phyloP scores from a whole-genome alignment of 2,329 filamentous ascomycete species.

The Neonectria magnoliae region DNA sequence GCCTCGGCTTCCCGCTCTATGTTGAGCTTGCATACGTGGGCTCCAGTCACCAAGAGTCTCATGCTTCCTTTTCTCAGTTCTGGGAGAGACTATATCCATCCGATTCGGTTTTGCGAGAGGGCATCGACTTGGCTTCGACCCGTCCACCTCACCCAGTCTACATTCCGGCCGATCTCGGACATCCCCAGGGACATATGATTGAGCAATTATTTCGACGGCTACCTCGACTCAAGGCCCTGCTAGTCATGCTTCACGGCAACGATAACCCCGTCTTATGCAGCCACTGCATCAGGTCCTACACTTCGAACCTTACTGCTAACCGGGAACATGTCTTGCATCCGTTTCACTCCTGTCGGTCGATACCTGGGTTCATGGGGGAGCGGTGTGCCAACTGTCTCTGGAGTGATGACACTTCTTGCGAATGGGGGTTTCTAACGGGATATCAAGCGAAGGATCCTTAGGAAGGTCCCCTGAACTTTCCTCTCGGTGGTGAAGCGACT shows the following conservation, averaged over 20 bases:
- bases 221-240: neutral
- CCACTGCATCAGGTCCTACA: neutral
- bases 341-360: neutral
- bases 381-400: constrained; percentile 7
- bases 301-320: neutral
- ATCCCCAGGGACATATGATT: constrained; percentile 2
- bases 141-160: neutral
- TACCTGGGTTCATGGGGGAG: neutral
- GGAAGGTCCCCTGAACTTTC: neutral
- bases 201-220: neutral
- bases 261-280: neutral
- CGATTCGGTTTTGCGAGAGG: neutral
- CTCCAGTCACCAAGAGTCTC: neutral
- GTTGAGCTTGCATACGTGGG: constrained; percentile 7
- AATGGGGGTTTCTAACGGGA: neutral
- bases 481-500: neutral
- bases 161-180: constrained; percentile 9
- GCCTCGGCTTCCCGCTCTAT: neutral
- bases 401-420: neutral
- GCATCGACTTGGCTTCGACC: neutral
- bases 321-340: neutral
- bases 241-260: neutral
- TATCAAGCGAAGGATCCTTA: neutral
- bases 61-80: neutral
- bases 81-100: neutral